Percentiles rank a stretch among this genome's conserved stretches.
Evolutionary conservation across 225 moss, liverwort and hornwort genomes (phyloP).

Genomic region (Lunularia cruciata): DNA sequence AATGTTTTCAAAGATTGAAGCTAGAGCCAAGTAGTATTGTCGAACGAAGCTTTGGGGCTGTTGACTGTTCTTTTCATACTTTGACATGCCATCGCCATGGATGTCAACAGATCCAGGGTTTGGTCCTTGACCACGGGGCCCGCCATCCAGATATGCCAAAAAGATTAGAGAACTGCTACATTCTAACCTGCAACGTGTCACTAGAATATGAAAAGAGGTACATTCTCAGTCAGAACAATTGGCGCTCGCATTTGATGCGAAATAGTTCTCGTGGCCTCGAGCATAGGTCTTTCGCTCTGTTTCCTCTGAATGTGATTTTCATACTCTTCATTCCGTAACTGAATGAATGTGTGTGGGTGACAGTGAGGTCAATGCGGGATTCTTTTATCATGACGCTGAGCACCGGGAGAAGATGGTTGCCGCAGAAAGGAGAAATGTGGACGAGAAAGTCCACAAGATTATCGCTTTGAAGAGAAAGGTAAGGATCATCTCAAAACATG

Average conservation of each 20-base stretch:
- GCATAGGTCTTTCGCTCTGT: not conserved
- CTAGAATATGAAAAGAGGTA: slow-evolving; percentile 95
- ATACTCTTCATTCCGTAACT: not conserved
- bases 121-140: slow-evolving; percentile 95
- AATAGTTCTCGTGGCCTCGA: not conserved
- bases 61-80: no score
- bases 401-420: slow-evolving; percentile 97
- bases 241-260: not conserved
- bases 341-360: not conserved
- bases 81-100: no score
- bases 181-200: slow-evolving; percentile 87
- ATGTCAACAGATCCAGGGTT: slow-evolving; percentile 78
- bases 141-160: slow-evolving; percentile 99
- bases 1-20: no score
- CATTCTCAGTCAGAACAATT: not conserved
- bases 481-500: not conserved
- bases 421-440: slow-evolving; percentile 88
- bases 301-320: not conserved
- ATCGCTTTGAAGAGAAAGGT: slow-evolving; percentile 80
- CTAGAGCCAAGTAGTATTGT: no score
- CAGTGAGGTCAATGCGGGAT: slow-evolving; percentile 95
- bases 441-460: slow-evolving; percentile 88
- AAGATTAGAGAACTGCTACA: slow-evolving; percentile 76
- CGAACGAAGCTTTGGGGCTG: no score
- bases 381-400: slow-evolving; percentile 94